Base-by-base conservation (phyloP, 805 yeast species). In the Zygosaccharomyces lentus region DNA sequence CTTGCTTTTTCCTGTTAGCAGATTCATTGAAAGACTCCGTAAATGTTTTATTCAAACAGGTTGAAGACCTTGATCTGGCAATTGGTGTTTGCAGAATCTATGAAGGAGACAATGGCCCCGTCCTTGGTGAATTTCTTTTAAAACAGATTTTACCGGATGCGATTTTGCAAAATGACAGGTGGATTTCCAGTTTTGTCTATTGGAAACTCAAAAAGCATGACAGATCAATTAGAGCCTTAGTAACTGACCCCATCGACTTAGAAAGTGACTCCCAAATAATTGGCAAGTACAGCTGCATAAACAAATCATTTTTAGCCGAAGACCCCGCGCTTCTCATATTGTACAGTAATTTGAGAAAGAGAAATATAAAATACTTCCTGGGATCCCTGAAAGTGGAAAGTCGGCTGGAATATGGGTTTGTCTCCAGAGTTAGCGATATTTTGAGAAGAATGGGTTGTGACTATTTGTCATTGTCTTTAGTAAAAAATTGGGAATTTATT, bases 401-500 rank as follows among this genome's bases (percentile, higher is more conserved):
- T 8, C 66, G 53, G 9, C 44, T 58, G 4, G 97, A 91, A 56
- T 78, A 76, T 46, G 69, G 73, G 4, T 81, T 83, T 56, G 74
- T 89, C 12, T 57, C 77, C 9, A 77, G 81, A 51, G 83, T 82
- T 6, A 74, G 85, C 6, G 69, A 75, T 30, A 82, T 88, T 50
- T 86, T 88, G 57, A 73, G 79, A 12, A 72, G 95, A 47, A 87
- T 90, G 96, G 98, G 98, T 0, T 90, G 98, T 66, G 95, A 90
- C 56, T 77, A 81, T 49, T 63, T 91, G 34, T 81, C 89, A 0
- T 59, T 86, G 19, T 74, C 79, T 42, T 62, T 89, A 37, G 69
- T 84, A 1, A 71, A 70, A 39, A 78, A 77, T 49, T 90, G 96
- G 96, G 67, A 67, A 25, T 89, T 88, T 58, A 51, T 68, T 9